Evolutionary conservation across 1,284 basidiomycete genomes (phyloP).

Genomic region (Cryptococcus depauperatus): DNA sequence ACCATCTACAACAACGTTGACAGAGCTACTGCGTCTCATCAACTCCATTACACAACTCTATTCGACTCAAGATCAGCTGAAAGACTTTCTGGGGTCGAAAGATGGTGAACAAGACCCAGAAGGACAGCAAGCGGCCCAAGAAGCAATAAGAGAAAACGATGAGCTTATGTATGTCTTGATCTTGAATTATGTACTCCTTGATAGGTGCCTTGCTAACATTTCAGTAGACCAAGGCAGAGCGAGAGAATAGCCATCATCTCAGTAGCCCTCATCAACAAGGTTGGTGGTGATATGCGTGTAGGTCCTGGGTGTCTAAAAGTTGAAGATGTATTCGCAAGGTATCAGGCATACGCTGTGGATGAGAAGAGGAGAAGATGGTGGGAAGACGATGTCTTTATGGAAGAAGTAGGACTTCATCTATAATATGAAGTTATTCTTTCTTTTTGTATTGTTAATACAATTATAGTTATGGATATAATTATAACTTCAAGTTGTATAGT

Average conservation of each 20-base stretch:
- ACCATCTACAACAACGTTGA: neutral
- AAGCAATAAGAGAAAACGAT: conserved; percentile 53
- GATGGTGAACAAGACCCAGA: conserved; percentile 45
- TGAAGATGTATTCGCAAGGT: neutral
- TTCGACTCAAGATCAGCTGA: conserved; percentile 57
- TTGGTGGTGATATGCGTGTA: neutral
- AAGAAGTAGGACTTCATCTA: neutral
- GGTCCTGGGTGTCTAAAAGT: neutral
- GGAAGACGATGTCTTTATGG: neutral
- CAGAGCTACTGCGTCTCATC: conserved; percentile 66
- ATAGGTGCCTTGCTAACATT: too few relatives aligned
- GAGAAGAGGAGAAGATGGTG: neutral
- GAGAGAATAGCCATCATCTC: neutral
- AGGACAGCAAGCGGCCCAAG: conserved; percentile 44
- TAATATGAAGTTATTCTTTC: neutral
- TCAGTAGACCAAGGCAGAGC: neutral
- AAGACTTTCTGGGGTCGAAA: conserved; percentile 45
- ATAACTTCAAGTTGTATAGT: too few relatives aligned
- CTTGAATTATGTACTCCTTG: too few relatives aligned
- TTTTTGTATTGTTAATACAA: too few relatives aligned
- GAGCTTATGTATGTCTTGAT: conserved; percentile 53
- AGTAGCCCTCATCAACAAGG: conserved; percentile 1
- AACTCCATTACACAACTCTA: conserved; percentile 61
- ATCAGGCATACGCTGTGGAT: too few relatives aligned
- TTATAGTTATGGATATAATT: too few relatives aligned